Conservation (phyloP, 2,329 filamentous ascomycete species). For the Neonectria neomacrospora region DNA sequence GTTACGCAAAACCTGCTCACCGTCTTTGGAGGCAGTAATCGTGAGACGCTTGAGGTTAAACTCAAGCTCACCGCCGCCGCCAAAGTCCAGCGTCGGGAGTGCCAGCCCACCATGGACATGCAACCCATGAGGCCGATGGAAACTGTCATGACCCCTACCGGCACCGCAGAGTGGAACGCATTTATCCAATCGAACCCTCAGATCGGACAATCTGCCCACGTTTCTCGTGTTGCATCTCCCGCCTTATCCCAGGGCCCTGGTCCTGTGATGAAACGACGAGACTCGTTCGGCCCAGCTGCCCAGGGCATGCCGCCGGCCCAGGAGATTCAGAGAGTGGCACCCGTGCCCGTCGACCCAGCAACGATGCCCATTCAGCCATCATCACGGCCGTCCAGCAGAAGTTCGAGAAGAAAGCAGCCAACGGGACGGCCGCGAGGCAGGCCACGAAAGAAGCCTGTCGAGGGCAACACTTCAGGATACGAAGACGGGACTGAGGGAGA, state of each 20-base stretch:
- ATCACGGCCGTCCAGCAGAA: constrained; percentile 70
- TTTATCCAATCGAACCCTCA: constrained; percentile 79
- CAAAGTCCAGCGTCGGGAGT: constrained; percentile 57
- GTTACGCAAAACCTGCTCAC: constrained; percentile 88
- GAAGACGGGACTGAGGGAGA: constrained; percentile 74
- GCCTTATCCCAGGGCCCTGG: constrained; percentile 50
- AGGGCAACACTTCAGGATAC: constrained; percentile 79
- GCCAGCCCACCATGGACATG: constrained; percentile 42
- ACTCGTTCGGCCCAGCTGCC: constrained; percentile 42
- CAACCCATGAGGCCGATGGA: constrained; percentile 44
- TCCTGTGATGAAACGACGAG: constrained; percentile 34
- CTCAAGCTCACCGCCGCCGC: constrained; percentile 84
- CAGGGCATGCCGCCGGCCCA: constrained; percentile 40
- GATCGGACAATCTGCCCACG: constrained; percentile 52
- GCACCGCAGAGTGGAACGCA: constrained; percentile 80
- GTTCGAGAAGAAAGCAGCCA: constrained; percentile 59
- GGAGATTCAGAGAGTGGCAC: constrained; percentile 51
- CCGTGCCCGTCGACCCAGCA: constrained; percentile 46
- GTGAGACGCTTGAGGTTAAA: constrained; percentile 93
- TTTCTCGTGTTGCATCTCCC: constrained; percentile 51
- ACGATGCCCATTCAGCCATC: constrained; percentile 45
- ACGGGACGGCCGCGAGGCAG: constrained; percentile 67
- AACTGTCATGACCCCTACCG: constrained; percentile 60
- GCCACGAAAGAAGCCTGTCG: constrained; percentile 63
- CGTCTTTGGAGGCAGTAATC: constrained; percentile 83